Conservation (phyloP, 257 asterid genomes). For the Eucommia ulmoides region DNA sequence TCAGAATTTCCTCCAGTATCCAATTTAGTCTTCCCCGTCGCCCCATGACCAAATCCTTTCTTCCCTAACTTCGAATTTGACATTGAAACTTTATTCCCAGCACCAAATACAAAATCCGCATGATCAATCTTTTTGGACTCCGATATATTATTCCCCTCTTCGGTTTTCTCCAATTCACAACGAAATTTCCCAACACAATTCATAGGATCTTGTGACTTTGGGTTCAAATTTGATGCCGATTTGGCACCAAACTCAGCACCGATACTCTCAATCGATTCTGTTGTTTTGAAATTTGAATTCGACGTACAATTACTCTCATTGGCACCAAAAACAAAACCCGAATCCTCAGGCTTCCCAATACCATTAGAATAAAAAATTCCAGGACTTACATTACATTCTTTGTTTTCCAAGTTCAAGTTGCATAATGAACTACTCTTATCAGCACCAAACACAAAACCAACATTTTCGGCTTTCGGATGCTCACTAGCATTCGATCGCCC, state of each 20-base stretch:
- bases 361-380: neutral
- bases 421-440: constrained; percentile 13
- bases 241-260: too few relatives aligned
- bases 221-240: too few relatives aligned
- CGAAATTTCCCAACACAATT: neutral
- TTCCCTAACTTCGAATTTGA: constrained; percentile 1
- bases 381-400: neutral
- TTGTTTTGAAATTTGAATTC: neutral
- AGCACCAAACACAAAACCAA: constrained; percentile 15
- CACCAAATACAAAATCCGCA: neutral
- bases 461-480: neutral
- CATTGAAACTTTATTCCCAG: neutral
- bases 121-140: neutral
- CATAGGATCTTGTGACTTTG: neutral
- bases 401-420: neutral
- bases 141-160: neutral
- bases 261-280: neutral
- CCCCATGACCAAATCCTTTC: constrained; percentile 10
- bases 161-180: neutral
- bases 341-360: constrained; percentile 2
- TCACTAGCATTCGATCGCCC: neutral
- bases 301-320: neutral
- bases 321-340: constrained; percentile 2
- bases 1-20: constrained; percentile 21
- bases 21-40: constrained; percentile 17